Evolutionary conservation across 352 stramenopile genomes (phyloP), one percentile per base, ranked within the genome.

Genomic region (Phytophthora sp.): DNA sequence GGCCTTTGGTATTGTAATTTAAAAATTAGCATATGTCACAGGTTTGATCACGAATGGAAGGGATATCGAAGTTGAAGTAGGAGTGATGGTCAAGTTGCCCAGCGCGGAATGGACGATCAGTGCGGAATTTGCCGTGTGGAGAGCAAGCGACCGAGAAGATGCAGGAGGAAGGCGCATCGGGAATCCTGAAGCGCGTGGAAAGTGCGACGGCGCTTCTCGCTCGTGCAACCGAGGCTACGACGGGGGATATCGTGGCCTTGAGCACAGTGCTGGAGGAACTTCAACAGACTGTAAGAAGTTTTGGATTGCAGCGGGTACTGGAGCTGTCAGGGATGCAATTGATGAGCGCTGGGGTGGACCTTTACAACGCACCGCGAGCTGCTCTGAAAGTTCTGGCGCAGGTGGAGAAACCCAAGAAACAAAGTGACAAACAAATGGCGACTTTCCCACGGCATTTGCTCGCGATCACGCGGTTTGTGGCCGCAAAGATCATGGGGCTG

Each of bases 301-400:
- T 79, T 11, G 24, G 41, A 4, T 52, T 50, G 1, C 74, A 78
- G 6, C 61, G 73, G 7, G 58, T 83, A 2, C 36, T 85, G 9
- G 49, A 74, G 27, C 26, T 85, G 1, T 63, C 71, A 1, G 64
- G 58, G 1, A 36, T 57, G 5, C 41, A 76, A 16, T 30, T 94
- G 13, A 90, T 91, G 79, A 77, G 89, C 29, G 63, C 61, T 21
- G 86, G 86, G 4, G 73, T 91, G 36, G 60, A 78, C n/a, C 55
- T 94, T 3, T 94, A 94, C 46, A 94, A 94, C 27, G 74, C 71
- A 8, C 81, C 86, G 11, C 60, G 86, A 29, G 62, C 49, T 52
- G 63, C 76, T 35, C 63, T 86, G 13, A 85, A 72, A 56, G 58
- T 52, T 33, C 69, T 83, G 13, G 5, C 24, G 11, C 50, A 66